Base-by-base conservation (phyloP, 2,329 filamentous ascomycete species). In the Paraphoma chrysanthemicola region DNA sequence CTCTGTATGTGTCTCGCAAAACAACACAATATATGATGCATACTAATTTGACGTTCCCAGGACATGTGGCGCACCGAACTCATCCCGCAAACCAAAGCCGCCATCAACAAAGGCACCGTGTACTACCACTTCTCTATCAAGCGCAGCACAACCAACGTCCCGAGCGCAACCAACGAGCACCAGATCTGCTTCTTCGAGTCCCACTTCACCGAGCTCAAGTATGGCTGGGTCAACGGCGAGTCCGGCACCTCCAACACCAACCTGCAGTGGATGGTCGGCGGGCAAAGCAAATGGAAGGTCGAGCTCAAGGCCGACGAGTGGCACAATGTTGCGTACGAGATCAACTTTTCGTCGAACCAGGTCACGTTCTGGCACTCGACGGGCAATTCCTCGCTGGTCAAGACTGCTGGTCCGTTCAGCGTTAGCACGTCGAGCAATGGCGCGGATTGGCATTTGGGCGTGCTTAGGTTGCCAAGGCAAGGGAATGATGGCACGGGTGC, bases 291-390 rank as follows among this genome's bases (percentile, higher is more conserved):
- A 65, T 92, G 88, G 88, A 85, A 83, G 66, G 81, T 82, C 1
- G 80, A 84, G 59, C 87, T 89, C 73, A 81, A 81, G 51, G 80
- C 88, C 1, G 85, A 82, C 41, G 84, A 87, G 10, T 92, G 89
- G 89, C 89, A 92, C 74, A 92, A 92, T 71, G 82, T 91, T 66
- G 89, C 88, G 46, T 91, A 91, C 68, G 88, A 88, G 72, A 90
- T 91, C 58, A 85, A 92, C 78, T 92, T 92, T 67, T 77, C 75
- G 14, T 83, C 79, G 39, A 79, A 82, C 62, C 86, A 82, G 5
- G 88, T 92, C 30, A 84, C 83, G 11, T 87, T 91, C 76, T 91
- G 88, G 84, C 87, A 91, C 75, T 90, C 87, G 0, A 88, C 86
- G 14, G 88, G 87, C 36, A 78, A 79, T 12, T 82, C 83, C 36